Base-by-base conservation (phyloP, 2,329 filamentous ascomycete species). In the Hirsutella thompsonii region DNA sequence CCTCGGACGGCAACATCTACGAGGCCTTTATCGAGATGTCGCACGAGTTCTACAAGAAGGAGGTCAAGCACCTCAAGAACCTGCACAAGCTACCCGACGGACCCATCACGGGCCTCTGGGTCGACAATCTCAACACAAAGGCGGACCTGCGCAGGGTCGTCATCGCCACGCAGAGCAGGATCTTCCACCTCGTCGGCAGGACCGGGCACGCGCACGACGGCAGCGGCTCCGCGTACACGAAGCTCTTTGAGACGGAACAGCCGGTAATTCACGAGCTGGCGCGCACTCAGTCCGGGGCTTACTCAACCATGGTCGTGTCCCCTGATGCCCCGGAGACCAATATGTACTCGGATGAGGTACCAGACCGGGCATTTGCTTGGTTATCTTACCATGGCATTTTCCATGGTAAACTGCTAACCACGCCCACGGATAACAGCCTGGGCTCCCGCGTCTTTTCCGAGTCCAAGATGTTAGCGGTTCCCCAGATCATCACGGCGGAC, bases 1-100 rank as follows among this genome's bases (percentile, higher is more conserved):
- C 88, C 9, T 79, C 84, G n/a, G 92, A 96, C 62, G 92, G 92
- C 20, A 92, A 87, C 59, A 77, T 98, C 26, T 96, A 94, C 62
- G 92, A 98, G 62, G 82, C 82, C 16, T 96, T 87, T 53, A 90
- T 98, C 55, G 92, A 98, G 60, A 88, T 88, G 3, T 84, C 87
- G 13, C 88, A 83, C 38, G 92, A 96, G 58, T 95, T 95, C 63
- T 96, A 95, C 62, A 77, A 87, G 50, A 83, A 90, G 55, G 89
- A 96, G 60, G 92, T 98, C 59, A 88, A 87, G 61, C 94, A 94
- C 58, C 64, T 94, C 45, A 90, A 90, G 59, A 75, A 72, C 29
- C 72, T 98, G 18, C 88, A 89, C 58, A 89, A 83, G 56, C 73
- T 88, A 8, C 76, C 81, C 1, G 88, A 94, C 58, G 85, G 83